These are phyloP conservation scores for Coccinonectria pachysandricola DNA, from an alignment of 2,329 filamentous ascomycete genomes.

Conservation along the genomic window DNA sequence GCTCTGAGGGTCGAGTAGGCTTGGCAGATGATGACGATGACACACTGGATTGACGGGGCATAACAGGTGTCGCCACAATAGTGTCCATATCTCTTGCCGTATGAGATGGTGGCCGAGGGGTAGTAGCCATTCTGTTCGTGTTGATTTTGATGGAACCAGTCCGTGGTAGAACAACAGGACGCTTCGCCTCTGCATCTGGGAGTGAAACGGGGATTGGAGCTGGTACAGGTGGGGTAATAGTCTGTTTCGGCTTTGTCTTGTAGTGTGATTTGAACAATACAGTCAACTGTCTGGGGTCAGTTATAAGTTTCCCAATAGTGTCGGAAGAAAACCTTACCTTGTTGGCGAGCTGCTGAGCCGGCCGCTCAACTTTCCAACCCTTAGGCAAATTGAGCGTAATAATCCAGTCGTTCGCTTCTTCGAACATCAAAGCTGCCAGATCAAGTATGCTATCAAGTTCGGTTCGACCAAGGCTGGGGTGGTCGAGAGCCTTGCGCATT, in stretches of 20 bases:
- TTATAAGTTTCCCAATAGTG: background rate
- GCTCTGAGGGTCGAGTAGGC: constrained; percentile 9
- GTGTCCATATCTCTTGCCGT: constrained; percentile 14
- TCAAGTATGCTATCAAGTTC: constrained; percentile 34
- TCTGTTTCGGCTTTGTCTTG: constrained; percentile 24
- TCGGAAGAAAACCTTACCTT: constrained; percentile 20
- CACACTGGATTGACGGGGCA: constrained; percentile 16
- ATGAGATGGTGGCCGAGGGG: constrained; percentile 11
- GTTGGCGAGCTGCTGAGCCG: constrained; percentile 24
- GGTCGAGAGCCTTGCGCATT: constrained; percentile 33
- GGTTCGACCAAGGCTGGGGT: constrained; percentile 27
- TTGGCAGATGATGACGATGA: constrained; percentile 11
- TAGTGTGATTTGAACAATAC: constrained; percentile 30
- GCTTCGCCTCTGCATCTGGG: constrained; percentile 16
- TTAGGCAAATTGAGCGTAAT: constrained; percentile 32
- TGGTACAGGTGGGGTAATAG: constrained; percentile 6
- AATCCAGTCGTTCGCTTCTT: constrained; percentile 32
- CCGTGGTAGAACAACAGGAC: constrained; percentile 18
- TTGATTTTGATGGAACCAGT: constrained; percentile 31
- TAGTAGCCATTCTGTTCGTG: constrained; percentile 20
- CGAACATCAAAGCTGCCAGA: constrained; percentile 37
- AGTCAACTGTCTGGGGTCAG: constrained; percentile 23
- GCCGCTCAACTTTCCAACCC: constrained; percentile 29
- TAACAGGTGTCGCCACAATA: constrained; percentile 16
- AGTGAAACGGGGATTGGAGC: constrained; percentile 1